Evolutionary conservation across 768 basidiomycete species (phyloP), one percentile per base, ranked within the genome.

Genomic region (Mycena crocata): DNA sequence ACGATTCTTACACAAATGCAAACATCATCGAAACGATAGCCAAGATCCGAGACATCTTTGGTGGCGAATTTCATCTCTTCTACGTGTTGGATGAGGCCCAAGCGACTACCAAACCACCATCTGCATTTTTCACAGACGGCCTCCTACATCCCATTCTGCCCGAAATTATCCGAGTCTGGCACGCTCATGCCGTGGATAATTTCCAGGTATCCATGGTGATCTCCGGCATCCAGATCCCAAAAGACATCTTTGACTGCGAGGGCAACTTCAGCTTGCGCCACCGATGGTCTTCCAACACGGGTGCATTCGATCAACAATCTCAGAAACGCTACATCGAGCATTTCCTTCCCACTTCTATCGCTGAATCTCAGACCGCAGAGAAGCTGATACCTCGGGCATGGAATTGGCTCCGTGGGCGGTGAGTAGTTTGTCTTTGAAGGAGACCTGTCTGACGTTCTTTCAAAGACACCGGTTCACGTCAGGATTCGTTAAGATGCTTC

Each of bases 211-310:
- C 55, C 39, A 26, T 40, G n/a, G 55, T 57, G 4, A 35, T 57
- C 28, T 24, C 55, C 26, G 55, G 37, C 13, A 57, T n/a, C 26
- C 24, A 19, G 5, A 44, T 57, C 40, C 55, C 55, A 10, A 44
- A 57, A 26, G 37, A 4, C 19, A 57, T 57, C 3, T 57, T 44
- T 17, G 39, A 57, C 17, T 15, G 8, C 28, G 51, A 34, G 32
- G 51, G 35, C 4, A 34, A 54, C n/a, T 8, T 19, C 9, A 37
- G 32, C 23, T 24, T n/a, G 21, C 51, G 51, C 32, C 51, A 54
- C 32, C 55, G 55, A 15, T 57, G 55, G 55, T 14, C 55, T 26
- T 57, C 37, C 17, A 30, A 57, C 55, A 57, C 55, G 30, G 55
- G 55, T 9, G 30, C 37, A 24, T 57, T 57, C 19, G 39, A 40